Base-by-base conservation (phyloP, 495 filamentous ascomycete species). In the Penicillium tannophilum region DNA sequence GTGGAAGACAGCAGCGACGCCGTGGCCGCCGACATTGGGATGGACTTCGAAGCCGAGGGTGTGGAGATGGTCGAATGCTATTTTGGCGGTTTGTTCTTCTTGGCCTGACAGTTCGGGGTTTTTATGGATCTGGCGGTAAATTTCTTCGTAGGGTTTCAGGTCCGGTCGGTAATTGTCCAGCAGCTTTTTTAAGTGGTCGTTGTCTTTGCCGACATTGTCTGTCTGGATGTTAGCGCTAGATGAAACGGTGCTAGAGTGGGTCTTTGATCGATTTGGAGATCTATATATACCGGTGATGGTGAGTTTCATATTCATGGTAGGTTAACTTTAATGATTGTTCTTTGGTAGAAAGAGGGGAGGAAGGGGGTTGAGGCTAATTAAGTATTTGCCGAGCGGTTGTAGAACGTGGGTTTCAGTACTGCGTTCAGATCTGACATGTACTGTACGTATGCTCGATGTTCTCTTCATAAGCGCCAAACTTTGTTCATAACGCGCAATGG, bases 21-120 rank as follows among this genome's bases (percentile, higher is more conserved):
- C 86, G 52, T 81, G 72, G 19, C 84, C 85, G 39, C 84, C 85
- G 41, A 87, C 84, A 19, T 74, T 54, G 8, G 76, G 69, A 31
- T 73, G 63, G 52, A 86, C 71, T 23, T 77, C 70, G 63, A 78
- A 83, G 20, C 66, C 74, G n/a, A 76, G 58, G 35, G 48, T 49
- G 17, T 49, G 54, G 16, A 83, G 75, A 17, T 81, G 71, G 0
- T 66, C 58, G 1, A 72, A 76, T 11, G 74, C 75, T 4, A 63
- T 70, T 14, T 61, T 54, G 17, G 81, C 77, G 0, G 82, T 84
- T 14, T 72, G 55, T 14, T 68, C 44, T 66, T 85, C 82, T 50
- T 76, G 72, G n/a, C 68, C 65, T 0, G 81, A 82, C 42, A 86
- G 69, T 51, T 84, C 83, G n/a, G 84, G 82, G 43, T 77, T 46